Evolutionary conservation across 768 basidiomycete species (phyloP), one percentile per base, ranked within the genome.

Genomic region (Rubroboletus pulcherrimus): DNA sequence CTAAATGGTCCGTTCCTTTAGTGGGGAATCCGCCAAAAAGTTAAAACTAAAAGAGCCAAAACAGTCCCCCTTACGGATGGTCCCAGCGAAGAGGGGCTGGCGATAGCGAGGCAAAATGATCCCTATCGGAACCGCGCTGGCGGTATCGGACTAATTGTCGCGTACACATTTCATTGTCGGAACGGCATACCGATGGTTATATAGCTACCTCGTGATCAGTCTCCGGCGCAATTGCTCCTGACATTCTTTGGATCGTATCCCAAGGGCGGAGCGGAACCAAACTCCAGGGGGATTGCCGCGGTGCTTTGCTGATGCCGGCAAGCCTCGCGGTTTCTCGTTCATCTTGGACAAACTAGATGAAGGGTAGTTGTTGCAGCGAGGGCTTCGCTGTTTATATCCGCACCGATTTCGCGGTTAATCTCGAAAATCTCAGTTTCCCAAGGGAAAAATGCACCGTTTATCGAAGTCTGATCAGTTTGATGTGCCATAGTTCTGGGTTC

Each of bases 41-140:
- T 44, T 61, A 62, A 74, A 71, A 71, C 68, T 26, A 49, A 68
- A 69, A 70, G 66, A 73, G 71, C 63, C 66, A 74, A 74, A 67
- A 60, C 54, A 53, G 60, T 58, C 57, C 56, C 66, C 62, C 53
- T 63, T 62, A 53, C 59, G 66, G 63, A 42, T 49, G 42, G 42
- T 47, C 59, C 59, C 58, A 58, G 54, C 59, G 55, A 59, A 60
- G 57, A 42, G 50, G 57, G 61, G 50, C 49, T 57, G 52, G 57
- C 33, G 45, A 57, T 45, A 60, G 61, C 58, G 62, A 57, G 60
- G 57, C 50, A 51, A 56, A 66, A 62, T 61, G 60, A 58, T 62
- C 57, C 57, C 41, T 53, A 56, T 49, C 50, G 59, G 54, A 47
- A 49, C 41, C 35, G 44, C 53, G 46, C 15, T 54, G 41, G 17